Base-by-base conservation (phyloP, 2,329 filamentous ascomycete genomes). In the Aaosphaeria arxii region DNA sequence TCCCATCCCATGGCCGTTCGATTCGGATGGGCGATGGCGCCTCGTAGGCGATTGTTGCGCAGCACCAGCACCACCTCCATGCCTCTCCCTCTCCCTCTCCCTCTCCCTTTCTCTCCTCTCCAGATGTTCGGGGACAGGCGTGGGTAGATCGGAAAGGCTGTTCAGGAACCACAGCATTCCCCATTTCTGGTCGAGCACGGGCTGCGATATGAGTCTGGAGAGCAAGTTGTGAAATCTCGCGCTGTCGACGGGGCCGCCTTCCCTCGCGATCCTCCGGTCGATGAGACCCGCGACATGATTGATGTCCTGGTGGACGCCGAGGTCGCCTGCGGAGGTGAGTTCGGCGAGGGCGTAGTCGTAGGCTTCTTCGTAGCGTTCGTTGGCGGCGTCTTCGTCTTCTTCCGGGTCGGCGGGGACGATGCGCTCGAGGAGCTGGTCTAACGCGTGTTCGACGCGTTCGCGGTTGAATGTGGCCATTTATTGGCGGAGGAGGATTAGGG, bases 131-230 rank as follows among this genome's bases (percentile, higher is more conserved):
- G 17, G 4, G 0, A 54, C 40, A 33, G 46, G 46, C 9, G 33
- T 9, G 5, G 59, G 52, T 6, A 63, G 83, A 63, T 91, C 88
- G 52, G 89, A 85, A 42, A 96, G 81, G 60, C 89, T 85, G 67
- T 94, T 88, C 39, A 99, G 81, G 39, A 99, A 84, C 67, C 95
- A 95, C 17, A 99, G 78, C 56, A 99, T 96, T 3, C 88, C 90
- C 91, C 91, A 97, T 80, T 99, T 99, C 71, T 96, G 88, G 62
- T 89, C 88, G 40, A 99, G 79, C 5, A 97, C 91, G 0, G 91
- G 91, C 56, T 96, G 84, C n/a, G 89, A 88, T 29, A 96, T 78
- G 13, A 99, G 81, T 48, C 90, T 83, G 32, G 89, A 90, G 72
- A 96, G 96, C 30, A 99, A 81, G 64, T 96, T 95, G 28, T 90